Evolutionary conservation across 2,329 filamentous ascomycete genomes (phyloP).

Genomic region (Trichoderma sp.): DNA sequence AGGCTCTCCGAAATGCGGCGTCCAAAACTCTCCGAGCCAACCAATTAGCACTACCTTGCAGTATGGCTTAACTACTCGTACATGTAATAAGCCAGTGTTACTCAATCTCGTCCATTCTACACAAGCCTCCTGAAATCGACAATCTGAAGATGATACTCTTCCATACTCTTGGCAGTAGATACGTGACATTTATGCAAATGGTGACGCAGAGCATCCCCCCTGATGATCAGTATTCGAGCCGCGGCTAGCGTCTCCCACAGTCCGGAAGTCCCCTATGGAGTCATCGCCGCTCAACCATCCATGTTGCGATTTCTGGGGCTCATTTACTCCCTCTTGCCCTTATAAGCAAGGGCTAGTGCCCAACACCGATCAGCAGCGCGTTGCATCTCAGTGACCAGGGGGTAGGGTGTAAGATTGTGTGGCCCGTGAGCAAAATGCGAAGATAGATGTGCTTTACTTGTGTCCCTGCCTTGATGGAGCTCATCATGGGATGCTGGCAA

Average conservation of each 20-base stretch:
- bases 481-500: background rate
- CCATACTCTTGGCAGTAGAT: background rate
- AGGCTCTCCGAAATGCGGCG: background rate
- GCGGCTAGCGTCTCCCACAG: background rate
- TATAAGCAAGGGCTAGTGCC: background rate
- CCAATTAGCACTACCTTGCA: background rate
- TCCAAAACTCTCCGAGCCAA: background rate
- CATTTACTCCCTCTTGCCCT: background rate
- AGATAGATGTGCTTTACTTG: background rate
- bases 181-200: background rate
- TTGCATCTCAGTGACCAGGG: background rate
- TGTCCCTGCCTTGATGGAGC: background rate
- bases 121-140: background rate
- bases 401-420: background rate
- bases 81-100: background rate
- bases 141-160: background rate
- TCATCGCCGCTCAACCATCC: background rate
- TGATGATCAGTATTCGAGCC: background rate
- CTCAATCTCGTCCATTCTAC: background rate
- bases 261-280: background rate
- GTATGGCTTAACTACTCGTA: background rate
- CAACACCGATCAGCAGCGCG: background rate
- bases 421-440: background rate
- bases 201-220: background rate
- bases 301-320: background rate